Percentiles rank a stretch among this genome's conserved stretches.
phyloP scores from a whole-genome alignment of 108 stramenopile species.

The Bacterosira constricta region DNA sequence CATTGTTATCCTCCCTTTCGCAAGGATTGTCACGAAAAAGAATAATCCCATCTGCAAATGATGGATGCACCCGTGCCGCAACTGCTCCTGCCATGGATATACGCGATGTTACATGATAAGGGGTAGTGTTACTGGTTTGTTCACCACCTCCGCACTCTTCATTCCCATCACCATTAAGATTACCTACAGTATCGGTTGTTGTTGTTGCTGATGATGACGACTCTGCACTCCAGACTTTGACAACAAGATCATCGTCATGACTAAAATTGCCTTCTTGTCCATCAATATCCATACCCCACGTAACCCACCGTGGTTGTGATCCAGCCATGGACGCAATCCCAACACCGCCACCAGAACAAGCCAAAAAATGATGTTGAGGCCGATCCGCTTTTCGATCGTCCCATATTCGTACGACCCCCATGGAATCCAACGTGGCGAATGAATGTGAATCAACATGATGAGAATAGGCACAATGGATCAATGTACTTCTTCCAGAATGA shows the following conservation, averaged over 20 bases:
- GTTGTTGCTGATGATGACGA: not conserved
- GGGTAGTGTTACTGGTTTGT: not conserved
- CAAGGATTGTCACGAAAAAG: slow-evolving; percentile 9
- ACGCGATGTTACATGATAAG: slow-evolving; percentile 32
- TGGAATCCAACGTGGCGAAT: slow-evolving; percentile 64
- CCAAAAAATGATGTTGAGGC: slow-evolving; percentile 42
- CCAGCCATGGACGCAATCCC: slow-evolving; percentile 52
- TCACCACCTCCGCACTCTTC: not conserved
- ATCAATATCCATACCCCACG: slow-evolving; percentile 71
- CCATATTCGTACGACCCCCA: slow-evolving; percentile 67
- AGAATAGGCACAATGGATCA: slow-evolving; percentile 65
- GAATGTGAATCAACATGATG: slow-evolving; percentile 53
- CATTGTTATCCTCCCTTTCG: no score
- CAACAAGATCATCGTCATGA: slow-evolving; percentile 49
- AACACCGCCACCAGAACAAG: slow-evolving; percentile 57
- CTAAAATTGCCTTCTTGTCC: slow-evolving; percentile 12
- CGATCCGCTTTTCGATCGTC: slow-evolving; percentile 67
- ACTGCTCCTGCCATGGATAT: slow-evolving; percentile 33
- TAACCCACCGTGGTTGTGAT: slow-evolving; percentile 49
- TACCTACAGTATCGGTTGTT: not conserved
- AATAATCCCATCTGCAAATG: slow-evolving; percentile 20
- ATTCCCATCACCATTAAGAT: slow-evolving; percentile 5
- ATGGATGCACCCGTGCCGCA: slow-evolving; percentile 36
- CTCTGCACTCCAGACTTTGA: slow-evolving; percentile 61
- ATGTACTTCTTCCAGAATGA: slow-evolving; percentile 13